Evolutionary conservation across 2,329 filamentous ascomycete genomes (phyloP).

Genomic region (Paraconiothyrium brasiliense): DNA sequence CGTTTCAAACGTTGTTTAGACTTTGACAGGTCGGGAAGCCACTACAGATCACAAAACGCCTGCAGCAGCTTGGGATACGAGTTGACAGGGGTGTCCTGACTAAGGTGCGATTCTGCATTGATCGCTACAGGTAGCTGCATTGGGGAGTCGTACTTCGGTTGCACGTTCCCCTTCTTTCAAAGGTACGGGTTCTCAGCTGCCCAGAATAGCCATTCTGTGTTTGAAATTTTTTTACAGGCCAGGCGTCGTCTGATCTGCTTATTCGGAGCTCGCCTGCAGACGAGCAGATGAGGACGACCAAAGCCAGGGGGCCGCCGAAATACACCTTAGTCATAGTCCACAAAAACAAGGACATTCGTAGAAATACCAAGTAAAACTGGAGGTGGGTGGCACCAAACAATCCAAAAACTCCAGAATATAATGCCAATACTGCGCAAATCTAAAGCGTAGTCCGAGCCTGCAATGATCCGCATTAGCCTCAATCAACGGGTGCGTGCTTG

Average conservation of each 20-base stretch:
- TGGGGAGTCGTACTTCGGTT: not conserved
- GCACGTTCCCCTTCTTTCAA: not conserved
- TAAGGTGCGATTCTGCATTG: not conserved
- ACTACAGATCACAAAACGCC: not conserved
- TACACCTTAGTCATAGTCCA: not conserved
- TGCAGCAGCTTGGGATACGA: not conserved
- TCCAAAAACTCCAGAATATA: not conserved
- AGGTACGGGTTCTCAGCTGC: not conserved
- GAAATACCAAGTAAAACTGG: not conserved
- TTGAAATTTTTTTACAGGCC: not conserved
- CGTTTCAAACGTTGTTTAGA: constrained; percentile 1
- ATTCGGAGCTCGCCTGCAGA: not conserved
- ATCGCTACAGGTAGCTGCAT: not conserved
- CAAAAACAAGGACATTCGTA: not conserved
- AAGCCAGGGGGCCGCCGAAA: not conserved
- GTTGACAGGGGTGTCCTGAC: not conserved
- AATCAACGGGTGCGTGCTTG: constrained; percentile 69
- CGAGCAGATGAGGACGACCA: not conserved
- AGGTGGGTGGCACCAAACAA: not conserved
- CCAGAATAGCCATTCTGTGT: not conserved
- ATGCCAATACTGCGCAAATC: not conserved
- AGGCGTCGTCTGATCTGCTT: not conserved
- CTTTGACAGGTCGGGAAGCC: not conserved
- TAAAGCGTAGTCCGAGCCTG: constrained; percentile 16
- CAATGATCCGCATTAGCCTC: constrained; percentile 21